Conservation (phyloP, 1,139 yeast species). For the Debaryomycetaceae sp. region DNA sequence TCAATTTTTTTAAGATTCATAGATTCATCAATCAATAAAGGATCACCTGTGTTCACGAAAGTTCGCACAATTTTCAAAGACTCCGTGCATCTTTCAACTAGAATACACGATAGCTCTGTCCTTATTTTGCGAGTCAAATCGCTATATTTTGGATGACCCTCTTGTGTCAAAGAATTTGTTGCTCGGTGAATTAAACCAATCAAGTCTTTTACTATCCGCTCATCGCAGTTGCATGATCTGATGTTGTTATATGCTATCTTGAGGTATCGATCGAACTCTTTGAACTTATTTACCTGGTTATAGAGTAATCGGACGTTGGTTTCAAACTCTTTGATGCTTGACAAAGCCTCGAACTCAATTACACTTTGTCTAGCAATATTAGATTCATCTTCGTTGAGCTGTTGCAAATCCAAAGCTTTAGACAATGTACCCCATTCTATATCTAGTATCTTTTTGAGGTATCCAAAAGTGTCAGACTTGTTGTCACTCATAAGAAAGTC, state of each 20-base stretch:
- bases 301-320: constrained; percentile 21
- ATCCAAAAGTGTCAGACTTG: constrained; percentile 25
- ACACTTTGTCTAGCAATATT: background rate
- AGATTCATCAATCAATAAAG: background rate
- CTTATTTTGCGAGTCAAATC: constrained; percentile 41
- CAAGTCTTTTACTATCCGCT: constrained; percentile 9
- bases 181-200: constrained; percentile 37
- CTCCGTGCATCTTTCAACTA: constrained; percentile 30
- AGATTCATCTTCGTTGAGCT: constrained; percentile 9
- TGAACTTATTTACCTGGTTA: constrained; percentile 31
- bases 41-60: background rate
- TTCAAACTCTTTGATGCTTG: constrained; percentile 39
- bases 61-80: constrained; percentile 10
- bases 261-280: constrained; percentile 18
- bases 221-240: constrained; percentile 23
- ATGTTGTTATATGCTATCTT: constrained; percentile 20
- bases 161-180: constrained; percentile 39
- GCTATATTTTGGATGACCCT: constrained; percentile 36
- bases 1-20: background rate
- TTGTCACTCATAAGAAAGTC: constrained; percentile 41
- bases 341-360: constrained; percentile 39
- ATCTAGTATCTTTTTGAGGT: constrained; percentile 22
- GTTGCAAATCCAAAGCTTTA: constrained; percentile 45
- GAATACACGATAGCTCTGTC: constrained; percentile 26
- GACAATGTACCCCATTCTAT: constrained; percentile 57